Base-by-base conservation (phyloP, 495 filamentous ascomycete species). In the Aspergillus leporis region DNA sequence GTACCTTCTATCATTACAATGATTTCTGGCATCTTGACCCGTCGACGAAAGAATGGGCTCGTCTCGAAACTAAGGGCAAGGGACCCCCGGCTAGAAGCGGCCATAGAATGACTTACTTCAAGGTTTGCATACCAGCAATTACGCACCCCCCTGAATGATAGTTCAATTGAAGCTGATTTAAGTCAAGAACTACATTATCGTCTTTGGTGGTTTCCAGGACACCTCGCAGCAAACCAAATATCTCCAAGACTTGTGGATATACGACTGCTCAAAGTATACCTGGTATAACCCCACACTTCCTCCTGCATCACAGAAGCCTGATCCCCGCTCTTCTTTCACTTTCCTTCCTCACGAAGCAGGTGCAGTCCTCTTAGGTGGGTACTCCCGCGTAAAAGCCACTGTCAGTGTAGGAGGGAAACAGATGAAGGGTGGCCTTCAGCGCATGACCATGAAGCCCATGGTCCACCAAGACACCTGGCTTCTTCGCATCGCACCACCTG, bases 1-100 rank as follows among this genome's bases (percentile, higher is more conserved):
- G 94, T 4, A 98, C 93, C 1, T 98, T 98, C 70, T 97, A 98
- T 68, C 94, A 98, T 66, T 98, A 98, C 76, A 96, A 96, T 71
- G 94, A 97, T 69, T 97, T 98, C 69, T 98, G 94, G 94, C 82
- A 90, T 31, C 85, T 97, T 36, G 91, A 97, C 53, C 85, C 91
- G 0, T 78, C 82, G 6, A 83, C 86, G 0, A 81, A 90, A 56
- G 94, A 98, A 76, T 98, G 94, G 94, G 89, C 85, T 45, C 85
- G 91, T 30, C 70, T 98, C 28, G 94, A 98, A 70, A 80, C 76
- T 51, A 97, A 96, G 77, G 90, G 90, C 48, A 92, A 93, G 70
- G 84, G 86, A 0, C 94, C 94, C 21, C 91, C 93, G 7, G 93
- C 94, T 7, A 81, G 94, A 61, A 93, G 89, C 66, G 94, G 94